A percentile compares a stretch with the other conserved stretches of the same genome.
These are phyloP conservation scores for Scutellaria minor DNA, from an alignment of 257 asterid species.

Conservation along the genomic window DNA sequence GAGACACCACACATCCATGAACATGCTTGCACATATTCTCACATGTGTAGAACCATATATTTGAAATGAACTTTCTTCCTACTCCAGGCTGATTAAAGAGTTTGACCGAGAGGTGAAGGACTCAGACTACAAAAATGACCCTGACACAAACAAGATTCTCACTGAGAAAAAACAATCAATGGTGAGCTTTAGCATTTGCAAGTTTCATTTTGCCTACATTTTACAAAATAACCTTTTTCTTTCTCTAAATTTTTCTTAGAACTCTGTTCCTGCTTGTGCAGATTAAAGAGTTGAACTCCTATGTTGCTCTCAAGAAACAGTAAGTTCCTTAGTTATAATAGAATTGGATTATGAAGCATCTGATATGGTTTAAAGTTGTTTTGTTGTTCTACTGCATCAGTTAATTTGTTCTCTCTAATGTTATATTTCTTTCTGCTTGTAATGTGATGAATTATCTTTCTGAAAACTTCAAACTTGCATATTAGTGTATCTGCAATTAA, in stretches of 20 bases:
- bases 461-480: slow-evolving; percentile 23
- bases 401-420: slow-evolving; percentile 3
- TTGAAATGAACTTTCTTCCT: slow-evolving; percentile 28
- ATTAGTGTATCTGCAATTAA: neutral
- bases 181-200: slow-evolving; percentile 49
- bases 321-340: slow-evolving; percentile 47
- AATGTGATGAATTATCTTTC: slow-evolving; percentile 5
- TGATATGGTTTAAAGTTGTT: neutral
- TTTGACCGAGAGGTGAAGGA: slow-evolving; percentile 83
- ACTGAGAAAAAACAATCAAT: slow-evolving; percentile 88
- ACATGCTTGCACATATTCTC: neutral
- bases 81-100: slow-evolving; percentile 85
- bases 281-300: slow-evolving; percentile 96
- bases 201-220: neutral
- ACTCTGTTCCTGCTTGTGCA: slow-evolving; percentile 51
- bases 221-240: neutral
- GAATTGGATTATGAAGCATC: slow-evolving; percentile 12
- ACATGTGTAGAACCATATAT: slow-evolving; percentile 18
- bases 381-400: slow-evolving; percentile 17
- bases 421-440: neutral
- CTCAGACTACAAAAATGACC: slow-evolving; percentile 69
- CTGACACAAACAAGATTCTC: slow-evolving; percentile 74
- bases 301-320: slow-evolving; percentile 96
- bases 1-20: neutral
- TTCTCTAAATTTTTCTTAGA: slow-evolving; percentile 27